Evolutionary conservation across 176 grass and related monocot species (phyloP).

Genomic region (Musa acuminata): DNA sequence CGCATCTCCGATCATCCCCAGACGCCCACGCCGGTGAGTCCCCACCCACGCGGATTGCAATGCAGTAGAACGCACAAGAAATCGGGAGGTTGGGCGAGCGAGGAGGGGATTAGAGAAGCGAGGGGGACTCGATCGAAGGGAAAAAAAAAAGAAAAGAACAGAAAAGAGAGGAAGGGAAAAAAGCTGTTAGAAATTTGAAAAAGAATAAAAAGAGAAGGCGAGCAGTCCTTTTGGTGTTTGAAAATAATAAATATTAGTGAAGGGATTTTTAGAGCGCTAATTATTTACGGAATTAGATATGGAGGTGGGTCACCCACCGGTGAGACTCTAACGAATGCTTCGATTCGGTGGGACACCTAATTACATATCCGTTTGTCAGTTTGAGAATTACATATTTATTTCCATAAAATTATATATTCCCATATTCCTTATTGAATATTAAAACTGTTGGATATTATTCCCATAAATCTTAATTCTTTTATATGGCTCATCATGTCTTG

Average conservation of each 20-base stretch:
- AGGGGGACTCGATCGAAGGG: not conserved
- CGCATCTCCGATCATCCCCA: conserved; percentile 5
- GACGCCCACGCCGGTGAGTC: not conserved
- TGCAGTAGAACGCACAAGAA: not conserved
- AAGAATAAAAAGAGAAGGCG: conserved; percentile 14
- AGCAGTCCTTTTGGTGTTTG: conserved; percentile 24
- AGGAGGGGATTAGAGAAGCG: conserved; percentile 17
- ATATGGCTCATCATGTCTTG: too few relatives aligned
- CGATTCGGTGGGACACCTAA: too few relatives aligned
- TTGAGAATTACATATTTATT: too few relatives aligned
- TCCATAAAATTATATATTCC: too few relatives aligned
- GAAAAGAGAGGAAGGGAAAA: conserved; percentile 7
- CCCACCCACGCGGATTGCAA: not conserved
- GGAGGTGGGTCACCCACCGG: conserved; percentile 30
- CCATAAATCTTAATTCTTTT: too few relatives aligned
- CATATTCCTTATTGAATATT: too few relatives aligned
- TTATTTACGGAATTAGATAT: not conserved
- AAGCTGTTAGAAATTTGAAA: not conserved
- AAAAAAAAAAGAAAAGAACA: too few relatives aligned
- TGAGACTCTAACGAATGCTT: conserved; percentile 2
- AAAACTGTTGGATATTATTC: too few relatives aligned
- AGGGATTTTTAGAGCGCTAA: not conserved
- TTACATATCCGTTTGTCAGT: too few relatives aligned
- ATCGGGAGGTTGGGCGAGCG: conserved; percentile 9
- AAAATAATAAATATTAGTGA: not conserved